Evolutionary conservation across 805 yeast species (phyloP), one percentile per base, ranked within the genome.

Genomic region (Wickerhamomyces sydowiorum): DNA sequence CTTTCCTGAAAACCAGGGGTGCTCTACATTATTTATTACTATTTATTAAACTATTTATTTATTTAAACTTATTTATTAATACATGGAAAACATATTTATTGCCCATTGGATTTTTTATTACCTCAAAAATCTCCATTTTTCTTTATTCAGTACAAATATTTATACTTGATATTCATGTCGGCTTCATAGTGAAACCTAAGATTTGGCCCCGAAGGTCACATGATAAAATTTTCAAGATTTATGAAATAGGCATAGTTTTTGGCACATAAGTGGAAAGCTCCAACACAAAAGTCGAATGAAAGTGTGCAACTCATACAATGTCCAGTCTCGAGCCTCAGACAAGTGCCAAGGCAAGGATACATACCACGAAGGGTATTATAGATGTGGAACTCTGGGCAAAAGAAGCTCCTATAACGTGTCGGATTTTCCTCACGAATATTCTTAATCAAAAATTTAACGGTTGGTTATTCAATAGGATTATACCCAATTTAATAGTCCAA

Each of bases 301-400:
- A 13, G 8, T 27, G 31, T 17, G 8, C 5, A 5, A 5, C 6
- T 24, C 13, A 23, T 14, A 15, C 12, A n/a, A 36, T 36, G 43
- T 36, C 43, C 4, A 34, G 51, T 1, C 40, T 65, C 15, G 82
- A 75, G 44, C 82, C 82, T n/a, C 66, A 68, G 36, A 75, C 85
- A 2, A 69, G 76, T 9, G 86, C 83, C 4, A 75, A 73, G 48
- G 81, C 79, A n/a, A 56, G 66, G 2, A 46, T 85, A 3, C 50
- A 58, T 15, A 82, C 91, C 0, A 63, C 74, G 3, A 78, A 76
- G 42, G 91, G 91, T 0, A 60, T 66, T 3, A 59, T 84, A 0
- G 76, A 70, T 21, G 58, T 83, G 1, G 89, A 79, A 43, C 56
- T 84, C 7, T 85, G 83, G 80, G 86, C 89, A 12, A 76, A 76